A percentile compares a stretch with the other conserved stretches of the same genome.
phyloP scores from a whole-genome alignment of 163 green algal species.

The Scenedesmus sp. region DNA sequence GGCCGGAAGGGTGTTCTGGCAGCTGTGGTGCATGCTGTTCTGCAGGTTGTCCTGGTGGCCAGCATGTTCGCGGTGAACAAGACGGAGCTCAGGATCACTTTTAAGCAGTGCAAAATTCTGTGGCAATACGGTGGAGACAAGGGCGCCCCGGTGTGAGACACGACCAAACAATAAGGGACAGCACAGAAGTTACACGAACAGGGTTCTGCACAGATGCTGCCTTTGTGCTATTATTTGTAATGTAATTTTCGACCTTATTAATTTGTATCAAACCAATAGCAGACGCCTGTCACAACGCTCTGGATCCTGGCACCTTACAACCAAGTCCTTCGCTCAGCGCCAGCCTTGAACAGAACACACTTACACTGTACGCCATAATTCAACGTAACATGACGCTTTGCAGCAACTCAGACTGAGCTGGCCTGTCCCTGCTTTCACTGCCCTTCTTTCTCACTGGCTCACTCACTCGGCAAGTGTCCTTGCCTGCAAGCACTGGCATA shows the following conservation, averaged over 20 bases:
- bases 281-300: not conserved
- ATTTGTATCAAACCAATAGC: not conserved
- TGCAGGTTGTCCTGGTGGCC: not conserved
- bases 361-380: not conserved
- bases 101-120: not conserved
- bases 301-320: not conserved
- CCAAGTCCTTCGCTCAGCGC: not conserved
- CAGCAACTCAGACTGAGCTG: not conserved
- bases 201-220: not conserved
- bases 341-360: not conserved
- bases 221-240: not conserved
- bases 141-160: not conserved
- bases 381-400: not conserved
- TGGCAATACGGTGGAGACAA: not conserved
- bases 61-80: not conserved
- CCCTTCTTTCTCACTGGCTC: conserved; percentile 8
- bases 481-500: not conserved
- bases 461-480: not conserved
- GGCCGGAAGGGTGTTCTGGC: not conserved
- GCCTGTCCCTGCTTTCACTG: not conserved
- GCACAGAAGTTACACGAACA: not conserved
- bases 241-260: not conserved
- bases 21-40: not conserved
- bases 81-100: not conserved
- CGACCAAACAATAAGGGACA: not conserved